Evolutionary conservation across 1,139 yeast genomes (phyloP).

Genomic region (Debaryomyces fabryi): DNA sequence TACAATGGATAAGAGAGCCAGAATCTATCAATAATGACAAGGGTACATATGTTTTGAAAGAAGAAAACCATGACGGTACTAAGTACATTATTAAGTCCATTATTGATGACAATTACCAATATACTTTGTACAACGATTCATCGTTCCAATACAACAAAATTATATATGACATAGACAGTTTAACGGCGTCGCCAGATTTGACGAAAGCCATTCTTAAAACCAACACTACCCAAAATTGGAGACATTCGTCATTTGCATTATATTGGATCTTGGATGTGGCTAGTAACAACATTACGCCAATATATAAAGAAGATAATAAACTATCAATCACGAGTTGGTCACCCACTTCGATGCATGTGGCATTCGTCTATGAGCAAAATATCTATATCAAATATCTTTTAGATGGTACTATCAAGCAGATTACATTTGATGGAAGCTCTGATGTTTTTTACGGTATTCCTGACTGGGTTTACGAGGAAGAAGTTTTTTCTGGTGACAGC

Average conservation of each 20-base stretch:
- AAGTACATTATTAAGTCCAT: conserved; percentile 52
- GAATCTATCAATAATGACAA: conserved; percentile 45
- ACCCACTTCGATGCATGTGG: conserved; percentile 66
- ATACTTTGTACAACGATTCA: conserved; percentile 52
- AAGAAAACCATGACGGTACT: conserved; percentile 26
- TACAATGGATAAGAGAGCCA: conserved; percentile 70
- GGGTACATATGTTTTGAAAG: conserved; percentile 56
- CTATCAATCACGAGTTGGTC: conserved; percentile 71
- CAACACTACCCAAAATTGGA: conserved; percentile 59
- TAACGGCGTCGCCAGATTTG: conserved; percentile 68
- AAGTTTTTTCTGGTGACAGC: conserved; percentile 52
- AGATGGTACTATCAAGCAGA: conserved; percentile 26
- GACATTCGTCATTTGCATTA: conserved; percentile 71
- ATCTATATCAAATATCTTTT: conserved; percentile 44
- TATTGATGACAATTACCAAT: conserved; percentile 48
- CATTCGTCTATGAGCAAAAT: conserved; percentile 69
- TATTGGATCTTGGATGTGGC: conserved; percentile 58
- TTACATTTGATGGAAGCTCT: conserved; percentile 53
- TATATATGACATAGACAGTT: conserved; percentile 51
- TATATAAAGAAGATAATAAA: conserved; percentile 24
- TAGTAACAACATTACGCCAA: conserved; percentile 29
- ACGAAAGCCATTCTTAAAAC: conserved; percentile 56
- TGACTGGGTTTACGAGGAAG: conserved; percentile 68
- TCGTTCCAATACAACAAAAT: conserved; percentile 40
- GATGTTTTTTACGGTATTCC: conserved; percentile 59